Evolutionary conservation across 2,329 filamentous ascomycete genomes (phyloP).

Genomic region (Apiospora arundinis): DNA sequence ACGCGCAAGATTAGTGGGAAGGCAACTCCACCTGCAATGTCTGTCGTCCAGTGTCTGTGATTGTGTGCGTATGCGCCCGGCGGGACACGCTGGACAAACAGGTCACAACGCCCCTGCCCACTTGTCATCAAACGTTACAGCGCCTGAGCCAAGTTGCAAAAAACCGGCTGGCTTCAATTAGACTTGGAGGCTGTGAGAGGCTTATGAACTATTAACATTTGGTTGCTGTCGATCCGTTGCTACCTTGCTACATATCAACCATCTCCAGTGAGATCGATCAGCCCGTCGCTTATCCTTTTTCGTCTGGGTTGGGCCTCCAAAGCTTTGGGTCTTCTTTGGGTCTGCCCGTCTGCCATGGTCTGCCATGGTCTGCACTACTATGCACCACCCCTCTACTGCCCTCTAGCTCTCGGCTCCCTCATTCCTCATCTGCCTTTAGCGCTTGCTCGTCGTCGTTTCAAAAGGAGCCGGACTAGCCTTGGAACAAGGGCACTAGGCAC

Average conservation of each 20-base stretch:
- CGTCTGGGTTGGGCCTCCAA: neutral
- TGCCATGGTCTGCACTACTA: no score
- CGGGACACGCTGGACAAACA: neutral
- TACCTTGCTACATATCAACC: neutral
- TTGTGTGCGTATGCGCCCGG: neutral
- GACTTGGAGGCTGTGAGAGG: constrained; percentile 1
- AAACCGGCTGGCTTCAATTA: constrained; percentile 3
- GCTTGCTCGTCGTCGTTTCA: neutral
- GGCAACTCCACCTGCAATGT: neutral
- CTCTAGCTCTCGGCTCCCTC: neutral
- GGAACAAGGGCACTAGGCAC: neutral
- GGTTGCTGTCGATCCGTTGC: neutral
- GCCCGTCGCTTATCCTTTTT: neutral
- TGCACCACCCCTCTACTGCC: no score
- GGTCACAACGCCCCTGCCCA: neutral
- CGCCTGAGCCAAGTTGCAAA: neutral
- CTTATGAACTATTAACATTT: neutral
- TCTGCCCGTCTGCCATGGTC: no score
- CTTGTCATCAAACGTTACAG: constrained; percentile 7
- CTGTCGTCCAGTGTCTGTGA: neutral
- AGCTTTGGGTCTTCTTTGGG: no score
- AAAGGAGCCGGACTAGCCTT: neutral
- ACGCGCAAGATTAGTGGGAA: constrained; percentile 12
- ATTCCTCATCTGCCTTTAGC: neutral
- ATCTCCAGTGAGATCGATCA: constrained; percentile 15